These are phyloP conservation scores for Sugiyamaella grinbergsii DNA, from an alignment of 1,139 yeast genomes.

Conservation along the genomic window DNA sequence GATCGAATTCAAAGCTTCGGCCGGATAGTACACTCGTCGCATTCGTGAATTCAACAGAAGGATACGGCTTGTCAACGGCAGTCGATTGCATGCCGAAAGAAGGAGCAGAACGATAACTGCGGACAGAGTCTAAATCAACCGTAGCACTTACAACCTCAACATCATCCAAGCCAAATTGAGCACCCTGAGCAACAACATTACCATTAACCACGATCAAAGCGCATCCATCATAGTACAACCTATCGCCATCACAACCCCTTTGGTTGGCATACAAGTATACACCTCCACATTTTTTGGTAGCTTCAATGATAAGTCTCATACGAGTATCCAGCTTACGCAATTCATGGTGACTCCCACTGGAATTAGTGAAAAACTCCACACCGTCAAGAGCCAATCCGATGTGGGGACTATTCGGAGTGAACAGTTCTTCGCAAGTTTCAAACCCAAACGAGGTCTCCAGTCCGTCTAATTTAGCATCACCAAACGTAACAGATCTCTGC, in stretches of 20 bases:
- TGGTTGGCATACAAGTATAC: slow-evolving; percentile 91
- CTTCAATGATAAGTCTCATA: slow-evolving; percentile 81
- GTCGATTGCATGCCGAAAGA: slow-evolving; percentile 76
- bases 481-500: slow-evolving; percentile 62
- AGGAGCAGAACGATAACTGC: slow-evolving; percentile 68
- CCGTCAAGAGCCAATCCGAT: slow-evolving; percentile 91
- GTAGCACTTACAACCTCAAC: slow-evolving; percentile 95
- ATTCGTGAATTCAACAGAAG: slow-evolving; percentile 52
- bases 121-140: slow-evolving; percentile 86
- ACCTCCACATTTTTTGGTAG: slow-evolving; percentile 96
- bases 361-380: slow-evolving; percentile 91
- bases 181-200: slow-evolving; percentile 84
- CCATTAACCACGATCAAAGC: slow-evolving; percentile 94
- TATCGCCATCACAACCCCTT: slow-evolving; percentile 97
- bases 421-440: slow-evolving; percentile 96
- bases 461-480: slow-evolving; percentile 86
- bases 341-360: slow-evolving; percentile 96
- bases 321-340: slow-evolving; percentile 84
- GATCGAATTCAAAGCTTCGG: slow-evolving; percentile 55
- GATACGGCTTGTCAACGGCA: slow-evolving; percentile 52
- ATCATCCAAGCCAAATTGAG: slow-evolving; percentile 83
- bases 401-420: slow-evolving; percentile 96
- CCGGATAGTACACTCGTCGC: slow-evolving; percentile 23
- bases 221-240: slow-evolving; percentile 95
- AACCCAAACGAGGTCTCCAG: slow-evolving; percentile 87